Evolutionary conservation across 805 yeast species (phyloP).

Genomic region (Candida koratica): DNA sequence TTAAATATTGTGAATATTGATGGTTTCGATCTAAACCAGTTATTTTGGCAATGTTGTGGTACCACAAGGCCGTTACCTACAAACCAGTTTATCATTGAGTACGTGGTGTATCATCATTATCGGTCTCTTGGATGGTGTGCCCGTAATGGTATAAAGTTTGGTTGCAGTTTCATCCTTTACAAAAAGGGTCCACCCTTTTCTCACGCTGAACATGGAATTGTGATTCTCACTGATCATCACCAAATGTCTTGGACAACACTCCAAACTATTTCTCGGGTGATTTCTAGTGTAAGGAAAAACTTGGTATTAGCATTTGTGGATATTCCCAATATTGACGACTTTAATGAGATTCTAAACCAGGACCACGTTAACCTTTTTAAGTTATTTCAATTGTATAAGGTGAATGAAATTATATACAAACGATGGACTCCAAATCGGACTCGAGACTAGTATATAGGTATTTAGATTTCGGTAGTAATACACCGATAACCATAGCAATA

Average conservation of each 20-base stretch:
- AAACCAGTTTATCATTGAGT: slow-evolving; percentile 47
- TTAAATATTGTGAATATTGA: slow-evolving; percentile 45
- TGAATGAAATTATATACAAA: slow-evolving; percentile 65
- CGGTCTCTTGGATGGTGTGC: slow-evolving; percentile 94
- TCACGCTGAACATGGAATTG: slow-evolving; percentile 84
- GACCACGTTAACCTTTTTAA: slow-evolving; percentile 21
- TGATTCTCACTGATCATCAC: slow-evolving; percentile 37
- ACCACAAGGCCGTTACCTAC: slow-evolving; percentile 6
- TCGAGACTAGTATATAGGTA: slow-evolving; percentile 51
- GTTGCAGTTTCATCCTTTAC: slow-evolving; percentile 79
- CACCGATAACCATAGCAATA: no score
- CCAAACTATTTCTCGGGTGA: slow-evolving; percentile 70
- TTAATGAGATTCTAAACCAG: slow-evolving; percentile 16
- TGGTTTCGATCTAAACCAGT: slow-evolving; percentile 13
- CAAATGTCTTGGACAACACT: slow-evolving; percentile 52
- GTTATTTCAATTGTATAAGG: slow-evolving; percentile 41
- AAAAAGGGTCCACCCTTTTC: slow-evolving; percentile 92
- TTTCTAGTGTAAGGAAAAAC: slow-evolving; percentile 81
- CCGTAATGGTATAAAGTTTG: slow-evolving; percentile 86
- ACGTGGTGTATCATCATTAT: slow-evolving; percentile 80
- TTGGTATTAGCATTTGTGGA: slow-evolving; percentile 67
- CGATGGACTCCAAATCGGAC: slow-evolving; percentile 87
- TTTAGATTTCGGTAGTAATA: no score
- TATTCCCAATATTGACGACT: slow-evolving; percentile 39
- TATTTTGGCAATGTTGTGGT: slow-evolving; percentile 21